Evolutionary conservation across 345 rosid species (phyloP).

Genomic region (Salix dunnii): DNA sequence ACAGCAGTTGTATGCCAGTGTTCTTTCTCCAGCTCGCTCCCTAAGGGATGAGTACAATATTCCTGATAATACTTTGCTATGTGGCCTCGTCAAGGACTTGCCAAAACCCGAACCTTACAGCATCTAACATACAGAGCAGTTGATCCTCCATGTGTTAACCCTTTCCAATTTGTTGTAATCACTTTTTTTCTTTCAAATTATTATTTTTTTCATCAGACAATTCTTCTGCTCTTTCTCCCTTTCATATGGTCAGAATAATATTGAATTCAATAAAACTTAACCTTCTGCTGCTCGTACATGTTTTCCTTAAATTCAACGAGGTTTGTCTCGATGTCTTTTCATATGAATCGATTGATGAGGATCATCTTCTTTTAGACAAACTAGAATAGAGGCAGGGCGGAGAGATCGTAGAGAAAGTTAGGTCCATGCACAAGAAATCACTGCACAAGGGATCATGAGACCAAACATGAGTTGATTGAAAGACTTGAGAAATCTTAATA

Average conservation of each 20-base stretch:
- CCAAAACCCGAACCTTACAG: constrained; percentile 29
- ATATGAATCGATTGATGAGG: too few relatives aligned
- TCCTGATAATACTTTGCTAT: constrained; percentile 27
- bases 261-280: neutral
- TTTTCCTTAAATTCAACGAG: too few relatives aligned
- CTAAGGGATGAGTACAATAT: constrained; percentile 37
- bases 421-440: too few relatives aligned
- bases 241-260: neutral
- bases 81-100: constrained; percentile 30
- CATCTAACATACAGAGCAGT: neutral
- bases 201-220: neutral
- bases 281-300: too few relatives aligned
- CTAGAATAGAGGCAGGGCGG: too few relatives aligned
- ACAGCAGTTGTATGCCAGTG: constrained; percentile 33
- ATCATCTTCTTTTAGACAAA: too few relatives aligned
- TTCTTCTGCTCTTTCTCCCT: neutral
- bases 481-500: too few relatives aligned
- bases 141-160: neutral
- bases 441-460: too few relatives aligned
- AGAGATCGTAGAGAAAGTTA: too few relatives aligned
- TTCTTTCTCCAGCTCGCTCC: constrained; percentile 29
- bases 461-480: too few relatives aligned
- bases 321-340: too few relatives aligned
- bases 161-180: neutral
- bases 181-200: neutral